These are phyloP conservation scores for Rhodotorula babjevae DNA, from an alignment of 768 basidiomycete species.

Conservation along the genomic window DNA sequence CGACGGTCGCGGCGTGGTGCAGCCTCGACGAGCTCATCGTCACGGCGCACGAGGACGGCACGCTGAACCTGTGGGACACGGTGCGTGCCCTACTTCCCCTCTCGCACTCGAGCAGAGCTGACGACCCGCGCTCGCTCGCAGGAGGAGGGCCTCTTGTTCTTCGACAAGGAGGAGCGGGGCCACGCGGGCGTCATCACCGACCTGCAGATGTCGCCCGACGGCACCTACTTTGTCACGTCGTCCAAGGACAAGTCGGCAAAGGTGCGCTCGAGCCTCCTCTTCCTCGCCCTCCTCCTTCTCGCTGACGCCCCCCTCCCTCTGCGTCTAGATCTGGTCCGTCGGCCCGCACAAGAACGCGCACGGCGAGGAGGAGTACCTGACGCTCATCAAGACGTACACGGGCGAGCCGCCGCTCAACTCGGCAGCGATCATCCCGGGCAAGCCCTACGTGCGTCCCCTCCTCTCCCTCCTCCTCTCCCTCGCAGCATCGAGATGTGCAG, in stretches of 20 bases:
- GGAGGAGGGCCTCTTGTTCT: slow-evolving; percentile 39
- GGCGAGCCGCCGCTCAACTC: slow-evolving; percentile 96
- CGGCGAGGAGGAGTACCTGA: slow-evolving; percentile 80
- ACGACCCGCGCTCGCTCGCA: neutral
- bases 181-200: slow-evolving; percentile 76
- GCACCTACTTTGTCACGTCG: slow-evolving; percentile 90
- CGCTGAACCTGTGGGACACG: slow-evolving; percentile 83
- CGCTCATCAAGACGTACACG: slow-evolving; percentile 83
- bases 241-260: slow-evolving; percentile 95
- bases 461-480: neutral
- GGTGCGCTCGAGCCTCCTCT: slow-evolving; percentile 52
- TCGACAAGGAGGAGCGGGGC: slow-evolving; percentile 49
- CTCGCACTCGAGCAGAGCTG: too few relatives aligned
- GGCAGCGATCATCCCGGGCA: slow-evolving; percentile 73
- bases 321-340: slow-evolving; percentile 53
- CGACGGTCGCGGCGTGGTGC: slow-evolving; percentile 92
- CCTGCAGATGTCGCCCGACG: slow-evolving; percentile 80
- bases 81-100: slow-evolving; percentile 13
- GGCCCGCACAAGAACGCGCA: slow-evolving; percentile 35
- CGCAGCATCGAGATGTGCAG: too few relatives aligned
- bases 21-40: slow-evolving; percentile 70
- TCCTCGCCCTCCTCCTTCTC: neutral
- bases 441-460: slow-evolving; percentile 66
- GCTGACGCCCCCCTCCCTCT: neutral
- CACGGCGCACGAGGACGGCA: slow-evolving; percentile 95